These are phyloP conservation scores for Phytopythium montanum DNA, from an alignment of 352 stramenopile genomes.

Conservation along the genomic window DNA sequence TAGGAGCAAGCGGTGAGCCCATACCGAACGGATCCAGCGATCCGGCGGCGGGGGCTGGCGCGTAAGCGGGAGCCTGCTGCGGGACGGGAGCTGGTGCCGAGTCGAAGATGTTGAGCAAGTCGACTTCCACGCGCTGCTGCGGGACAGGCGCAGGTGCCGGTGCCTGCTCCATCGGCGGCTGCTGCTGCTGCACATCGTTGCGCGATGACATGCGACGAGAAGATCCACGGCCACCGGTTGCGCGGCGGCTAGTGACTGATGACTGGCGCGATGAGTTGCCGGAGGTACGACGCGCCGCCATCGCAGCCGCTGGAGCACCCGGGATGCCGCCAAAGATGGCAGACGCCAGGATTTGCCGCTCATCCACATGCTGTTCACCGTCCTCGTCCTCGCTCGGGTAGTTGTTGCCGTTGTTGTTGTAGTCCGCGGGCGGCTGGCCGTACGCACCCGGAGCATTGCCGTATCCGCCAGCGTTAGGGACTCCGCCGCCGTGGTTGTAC, in stretches of 20 bases:
- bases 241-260: constrained; percentile 23
- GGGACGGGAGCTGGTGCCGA: constrained; percentile 27
- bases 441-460: constrained; percentile 23
- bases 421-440: constrained; percentile 58
- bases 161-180: constrained; percentile 18
- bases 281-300: constrained; percentile 40
- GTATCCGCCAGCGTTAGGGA: constrained; percentile 28
- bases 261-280: constrained; percentile 21
- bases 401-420: constrained; percentile 56
- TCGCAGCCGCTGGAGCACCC: constrained; percentile 47
- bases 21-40: constrained; percentile 65
- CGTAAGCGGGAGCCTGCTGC: constrained; percentile 23
- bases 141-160: constrained; percentile 26
- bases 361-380: constrained; percentile 54
- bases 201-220: constrained; percentile 29
- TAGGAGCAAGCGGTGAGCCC: constrained; percentile 27
- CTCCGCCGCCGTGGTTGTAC: constrained; percentile 12
- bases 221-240: constrained; percentile 24
- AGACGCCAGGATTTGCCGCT: constrained; percentile 89
- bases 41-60: not conserved
- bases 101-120: constrained; percentile 86
- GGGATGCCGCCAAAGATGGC: constrained; percentile 96
- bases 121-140: constrained; percentile 58
- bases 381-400: constrained; percentile 45
- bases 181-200: constrained; percentile 38